Base-by-base conservation (phyloP, 495 filamentous ascomycete genomes). In the Clavariopsis aquatica region DNA sequence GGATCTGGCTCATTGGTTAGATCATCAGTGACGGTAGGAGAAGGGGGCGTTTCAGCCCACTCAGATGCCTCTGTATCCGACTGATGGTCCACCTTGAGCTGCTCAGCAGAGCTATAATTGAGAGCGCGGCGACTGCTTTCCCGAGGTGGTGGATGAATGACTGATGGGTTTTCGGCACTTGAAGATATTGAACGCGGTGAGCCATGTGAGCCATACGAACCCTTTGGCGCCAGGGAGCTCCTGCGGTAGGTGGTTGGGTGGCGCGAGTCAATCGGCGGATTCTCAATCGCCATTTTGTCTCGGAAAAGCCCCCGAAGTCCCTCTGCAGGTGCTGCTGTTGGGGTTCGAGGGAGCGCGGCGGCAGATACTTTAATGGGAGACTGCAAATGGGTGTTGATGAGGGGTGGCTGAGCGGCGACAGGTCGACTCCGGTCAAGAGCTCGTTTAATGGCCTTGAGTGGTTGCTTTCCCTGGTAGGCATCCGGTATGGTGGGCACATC, bases 41-140 rank as follows among this genome's bases (percentile, higher is more conserved):
- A 31, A n/a, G 57, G 26, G 2, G 46, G 28, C n/a, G 57, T 41
- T n/a, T 23, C 38, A 15, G 24, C 46, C 29, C 31, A 65, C 62
- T 66, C 63, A 49, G 63, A 23, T 6, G 23, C 23, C 12, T 49
- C 56, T 55, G 49, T 41, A 2, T 56, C 63, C 27, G 60, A 41
- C 17, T 43, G 47, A 15, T 23, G 20, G 47, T 49, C 47, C 20
- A 23, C 5, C 46, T 52, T 58, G 47, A 57, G 60, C 60, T 64
- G 36, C 38, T 64, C 41, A 4, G 3, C 6, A 17, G 63, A 53
- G 52, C 46, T 51, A 15, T 54, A 52, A n/a, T 20, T 58, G n/a
- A 38, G 53, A 15, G 62, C 54, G 23, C 31, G 19, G 22, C 57
- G 56, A 38, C 56, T 69, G 56, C 66, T 69, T 6, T 55, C 19